A percentile compares a stretch with the other conserved stretches of the same genome.
phyloP scores from a whole-genome alignment of 495 filamentous ascomycete genomes.

The Sabuloglossum arenarium region DNA sequence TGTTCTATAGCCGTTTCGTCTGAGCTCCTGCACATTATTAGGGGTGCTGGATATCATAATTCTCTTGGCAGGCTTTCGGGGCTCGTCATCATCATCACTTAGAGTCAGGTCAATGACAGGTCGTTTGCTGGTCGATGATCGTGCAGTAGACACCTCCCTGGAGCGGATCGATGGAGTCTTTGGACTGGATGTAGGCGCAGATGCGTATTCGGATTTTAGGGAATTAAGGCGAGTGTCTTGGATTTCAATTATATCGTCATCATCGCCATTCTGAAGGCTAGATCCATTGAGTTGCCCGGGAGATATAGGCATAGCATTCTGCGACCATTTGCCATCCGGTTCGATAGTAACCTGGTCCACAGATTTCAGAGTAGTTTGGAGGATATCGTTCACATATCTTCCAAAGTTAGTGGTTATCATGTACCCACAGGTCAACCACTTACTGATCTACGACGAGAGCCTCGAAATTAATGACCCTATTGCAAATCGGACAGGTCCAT shows the following conservation, averaged over 20 bases:
- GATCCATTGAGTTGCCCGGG: constrained; percentile 15
- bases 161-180: constrained; percentile 32
- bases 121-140: constrained; percentile 37
- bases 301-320: constrained; percentile 15
- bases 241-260: constrained; percentile 52
- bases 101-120: constrained; percentile 42
- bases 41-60: not conserved
- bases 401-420: constrained; percentile 1
- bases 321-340: constrained; percentile 64
- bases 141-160: constrained; percentile 29
- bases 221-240: constrained; percentile 25
- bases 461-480: constrained; percentile 61
- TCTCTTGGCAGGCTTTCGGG: constrained; percentile 2
- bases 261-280: constrained; percentile 19
- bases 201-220: constrained; percentile 24
- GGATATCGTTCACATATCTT: constrained; percentile 79
- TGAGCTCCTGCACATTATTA: not conserved
- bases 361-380: constrained; percentile 41
- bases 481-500: constrained; percentile 87
- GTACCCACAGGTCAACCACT: constrained; percentile 14
- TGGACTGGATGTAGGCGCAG: not conserved
- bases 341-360: constrained; percentile 80
- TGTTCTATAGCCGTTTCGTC: not conserved
- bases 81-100: constrained; percentile 12
- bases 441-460: constrained; percentile 72